phyloP scores from a whole-genome alignment of 176 grass and related monocot genomes.

The Oryza nivara region DNA sequence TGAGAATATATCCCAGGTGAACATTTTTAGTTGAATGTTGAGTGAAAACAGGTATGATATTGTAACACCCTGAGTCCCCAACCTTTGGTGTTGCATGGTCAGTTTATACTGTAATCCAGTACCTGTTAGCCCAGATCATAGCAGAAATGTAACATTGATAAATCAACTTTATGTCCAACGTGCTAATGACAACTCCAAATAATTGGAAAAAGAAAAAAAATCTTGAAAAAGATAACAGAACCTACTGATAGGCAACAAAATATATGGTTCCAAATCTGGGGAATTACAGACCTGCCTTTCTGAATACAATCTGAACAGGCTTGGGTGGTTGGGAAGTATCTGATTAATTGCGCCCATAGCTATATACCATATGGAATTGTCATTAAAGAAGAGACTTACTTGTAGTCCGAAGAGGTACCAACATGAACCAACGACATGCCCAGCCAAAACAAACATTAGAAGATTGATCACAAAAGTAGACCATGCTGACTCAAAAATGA shows the following conservation, averaged over 20 bases:
- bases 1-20: slow-evolving; percentile 7
- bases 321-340: neutral
- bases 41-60: neutral
- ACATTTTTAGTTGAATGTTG: neutral
- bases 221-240: neutral
- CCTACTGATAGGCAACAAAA: neutral
- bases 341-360: neutral
- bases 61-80: neutral
- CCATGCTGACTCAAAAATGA: slow-evolving; percentile 96
- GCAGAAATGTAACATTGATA: neutral
- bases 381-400: slow-evolving; percentile 43
- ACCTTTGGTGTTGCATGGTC: neutral
- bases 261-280: neutral
- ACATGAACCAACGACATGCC: slow-evolving; percentile 91
- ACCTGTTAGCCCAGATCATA: neutral
- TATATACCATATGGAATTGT: neutral
- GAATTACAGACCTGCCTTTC: neutral
- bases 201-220: neutral
- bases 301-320: neutral
- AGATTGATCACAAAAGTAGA: slow-evolving; percentile 90
- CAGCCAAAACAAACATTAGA: slow-evolving; percentile 86
- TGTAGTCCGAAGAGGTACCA: slow-evolving; percentile 93
- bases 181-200: neutral
- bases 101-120: neutral
- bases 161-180: neutral